Evolutionary conservation across 2,329 filamentous ascomycete species (phyloP).

Genomic region (Monosporascus sp.): DNA sequence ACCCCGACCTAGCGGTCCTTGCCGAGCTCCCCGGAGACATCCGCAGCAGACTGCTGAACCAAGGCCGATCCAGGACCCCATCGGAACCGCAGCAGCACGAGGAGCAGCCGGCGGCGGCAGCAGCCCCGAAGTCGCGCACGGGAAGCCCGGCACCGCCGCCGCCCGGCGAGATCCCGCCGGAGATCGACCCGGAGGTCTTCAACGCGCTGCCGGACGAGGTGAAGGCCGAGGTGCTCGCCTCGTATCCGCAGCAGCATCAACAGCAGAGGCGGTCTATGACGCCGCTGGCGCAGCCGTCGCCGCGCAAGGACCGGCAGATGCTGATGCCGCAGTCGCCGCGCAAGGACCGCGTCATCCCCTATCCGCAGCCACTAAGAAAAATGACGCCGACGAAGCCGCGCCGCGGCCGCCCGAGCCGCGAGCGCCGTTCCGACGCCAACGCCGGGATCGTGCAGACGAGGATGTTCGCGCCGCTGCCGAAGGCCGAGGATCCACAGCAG

Average conservation of each 20-base stretch:
- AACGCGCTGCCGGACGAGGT: slow-evolving; percentile 79
- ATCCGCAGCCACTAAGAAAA: slow-evolving; percentile 35
- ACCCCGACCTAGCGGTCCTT: slow-evolving; percentile 75
- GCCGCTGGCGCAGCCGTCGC: slow-evolving; percentile 44
- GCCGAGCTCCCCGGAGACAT: slow-evolving; percentile 83
- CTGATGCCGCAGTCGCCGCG: slow-evolving; percentile 46
- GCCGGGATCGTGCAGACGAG: slow-evolving; percentile 67
- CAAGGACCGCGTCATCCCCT: slow-evolving; percentile 46
- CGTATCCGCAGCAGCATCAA: slow-evolving; percentile 44
- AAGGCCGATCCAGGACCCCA: slow-evolving; percentile 30
- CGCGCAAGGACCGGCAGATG: slow-evolving; percentile 40
- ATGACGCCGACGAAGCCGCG: slow-evolving; percentile 61
- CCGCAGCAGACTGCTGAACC: slow-evolving; percentile 64
- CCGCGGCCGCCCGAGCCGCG: slow-evolving; percentile 42
- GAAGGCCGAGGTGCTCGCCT: slow-evolving; percentile 72
- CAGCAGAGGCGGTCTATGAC: slow-evolving; percentile 20
- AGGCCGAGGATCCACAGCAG: neutral
- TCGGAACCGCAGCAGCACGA: slow-evolving; percentile 17
- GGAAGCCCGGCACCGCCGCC: slow-evolving; percentile 27
- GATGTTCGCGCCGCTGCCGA: slow-evolving; percentile 42
- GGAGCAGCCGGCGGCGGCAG: slow-evolving; percentile 6
- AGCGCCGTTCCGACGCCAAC: slow-evolving; percentile 47
- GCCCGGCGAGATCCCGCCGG: slow-evolving; percentile 52
- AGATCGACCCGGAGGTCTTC: slow-evolving; percentile 81
- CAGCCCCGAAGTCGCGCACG: slow-evolving; percentile 31